A percentile compares a stretch with the other conserved stretches of the same genome.
These are phyloP conservation scores for Stylonectria norvegica DNA, from an alignment of 2,329 filamentous ascomycete genomes.

Conservation along the genomic window DNA sequence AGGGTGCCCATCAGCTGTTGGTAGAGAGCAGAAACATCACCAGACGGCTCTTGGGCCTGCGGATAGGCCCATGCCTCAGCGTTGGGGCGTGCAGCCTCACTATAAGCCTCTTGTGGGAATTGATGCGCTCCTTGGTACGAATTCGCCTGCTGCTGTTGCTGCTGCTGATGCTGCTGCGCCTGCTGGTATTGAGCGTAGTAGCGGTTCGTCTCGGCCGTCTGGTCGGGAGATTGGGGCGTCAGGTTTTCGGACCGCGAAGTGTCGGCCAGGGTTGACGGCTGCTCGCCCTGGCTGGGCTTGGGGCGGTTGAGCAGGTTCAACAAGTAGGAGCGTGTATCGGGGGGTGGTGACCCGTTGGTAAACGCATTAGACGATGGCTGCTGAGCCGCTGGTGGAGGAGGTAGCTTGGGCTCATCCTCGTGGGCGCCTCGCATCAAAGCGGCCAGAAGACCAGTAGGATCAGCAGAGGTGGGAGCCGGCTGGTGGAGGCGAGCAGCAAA, in stretches of 20 bases:
- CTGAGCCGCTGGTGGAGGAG: constrained; percentile 20
- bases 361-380: constrained; percentile 37
- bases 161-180: constrained; percentile 20
- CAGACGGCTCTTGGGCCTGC: constrained; percentile 36
- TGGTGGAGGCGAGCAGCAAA: constrained; percentile 49
- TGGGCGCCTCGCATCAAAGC: constrained; percentile 58
- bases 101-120: constrained; percentile 26
- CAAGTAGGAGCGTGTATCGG: constrained; percentile 79
- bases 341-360: constrained; percentile 50
- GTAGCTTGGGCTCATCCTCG: constrained; percentile 41
- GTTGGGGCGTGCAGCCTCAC: constrained; percentile 22
- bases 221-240: constrained; percentile 44
- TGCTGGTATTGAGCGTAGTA: constrained; percentile 32
- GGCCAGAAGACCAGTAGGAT: constrained; percentile 56
- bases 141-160: constrained; percentile 17
- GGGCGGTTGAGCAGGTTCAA: constrained; percentile 81
- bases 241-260: constrained; percentile 41
- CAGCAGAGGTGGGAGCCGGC: constrained; percentile 53
- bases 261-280: constrained; percentile 40
- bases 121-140: constrained; percentile 23
- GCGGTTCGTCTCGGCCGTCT: constrained; percentile 25
- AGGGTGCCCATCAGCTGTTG: constrained; percentile 38
- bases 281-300: constrained; percentile 61
- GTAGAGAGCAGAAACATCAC: constrained; percentile 35
- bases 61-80: constrained; percentile 26